Conservation (phyloP, 176 grass and related monocot genomes). For the Carex myosuroides region DNA sequence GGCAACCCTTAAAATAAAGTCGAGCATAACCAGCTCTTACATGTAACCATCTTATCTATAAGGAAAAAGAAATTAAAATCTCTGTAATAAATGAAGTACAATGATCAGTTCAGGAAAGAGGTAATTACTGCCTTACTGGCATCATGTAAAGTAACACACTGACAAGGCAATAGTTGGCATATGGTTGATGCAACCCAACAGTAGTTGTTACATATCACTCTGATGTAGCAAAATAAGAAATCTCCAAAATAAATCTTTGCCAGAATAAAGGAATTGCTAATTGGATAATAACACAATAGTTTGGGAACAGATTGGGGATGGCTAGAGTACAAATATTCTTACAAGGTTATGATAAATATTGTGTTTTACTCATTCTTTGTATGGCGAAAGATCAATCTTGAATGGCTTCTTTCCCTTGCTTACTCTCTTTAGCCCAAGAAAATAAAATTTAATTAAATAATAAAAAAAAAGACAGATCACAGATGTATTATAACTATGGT, state of each 20-base stretch:
- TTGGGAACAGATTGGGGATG: background rate
- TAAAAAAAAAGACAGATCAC: too few relatives aligned
- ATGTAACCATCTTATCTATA: background rate
- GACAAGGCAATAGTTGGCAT: background rate
- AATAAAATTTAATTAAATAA: background rate
- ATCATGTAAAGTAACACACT: too few relatives aligned
- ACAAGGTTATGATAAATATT: background rate
- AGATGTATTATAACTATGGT: background rate
- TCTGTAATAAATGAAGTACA: background rate
- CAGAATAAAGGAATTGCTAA: background rate
- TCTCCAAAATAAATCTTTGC: background rate
- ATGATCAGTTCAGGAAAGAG: background rate
- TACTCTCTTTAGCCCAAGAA: conserved; percentile 27
- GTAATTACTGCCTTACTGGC: background rate
- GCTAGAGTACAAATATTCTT: background rate
- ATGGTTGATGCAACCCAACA: background rate
- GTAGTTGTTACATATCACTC: background rate
- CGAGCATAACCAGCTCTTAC: background rate
- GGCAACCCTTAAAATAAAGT: background rate
- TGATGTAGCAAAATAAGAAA: too few relatives aligned
- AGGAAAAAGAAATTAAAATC: too few relatives aligned
- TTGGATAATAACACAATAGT: background rate
- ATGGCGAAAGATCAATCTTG: conserved; percentile 67
- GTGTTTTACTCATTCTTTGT: conserved; percentile 28
- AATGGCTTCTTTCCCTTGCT: conserved; percentile 69